Percentiles rank a stretch among this genome's conserved stretches.
Conservation (phyloP, 148 eudicot species). For the Heliamphora exappendiculata region DNA sequence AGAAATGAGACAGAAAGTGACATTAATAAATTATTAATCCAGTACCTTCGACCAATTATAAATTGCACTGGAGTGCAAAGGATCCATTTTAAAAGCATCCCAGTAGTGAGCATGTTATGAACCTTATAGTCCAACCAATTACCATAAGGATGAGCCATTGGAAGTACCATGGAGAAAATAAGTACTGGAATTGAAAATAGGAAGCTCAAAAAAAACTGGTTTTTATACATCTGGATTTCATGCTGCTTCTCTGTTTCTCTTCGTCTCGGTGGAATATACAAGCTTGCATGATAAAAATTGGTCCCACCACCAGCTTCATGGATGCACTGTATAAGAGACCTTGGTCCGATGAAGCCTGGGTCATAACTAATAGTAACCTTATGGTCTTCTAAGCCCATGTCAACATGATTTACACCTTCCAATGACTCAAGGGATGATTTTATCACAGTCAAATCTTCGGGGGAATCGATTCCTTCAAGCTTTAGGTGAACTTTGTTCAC, state of each 20-base stretch:
- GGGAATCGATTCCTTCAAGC: slow-evolving; percentile 52
- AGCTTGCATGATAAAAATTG: slow-evolving; percentile 48
- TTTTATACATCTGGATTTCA: slow-evolving; percentile 50
- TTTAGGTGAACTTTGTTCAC: slow-evolving; percentile 61
- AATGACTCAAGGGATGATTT: slow-evolving; percentile 50
- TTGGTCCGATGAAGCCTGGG: slow-evolving; percentile 71
- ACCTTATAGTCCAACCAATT: slow-evolving; percentile 80
- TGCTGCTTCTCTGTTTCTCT: slow-evolving; percentile 55
- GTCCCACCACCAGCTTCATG: slow-evolving; percentile 47
- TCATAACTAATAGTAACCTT: slow-evolving; percentile 59
- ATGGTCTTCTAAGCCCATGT: slow-evolving; percentile 49
- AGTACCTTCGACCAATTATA: slow-evolving; percentile 77
- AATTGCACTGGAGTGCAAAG: slow-evolving; percentile 91
- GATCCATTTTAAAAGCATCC: slow-evolving; percentile 78
- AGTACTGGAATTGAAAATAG: slow-evolving; percentile 77
- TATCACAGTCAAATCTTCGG: slow-evolving; percentile 43
- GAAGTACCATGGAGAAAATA: slow-evolving; percentile 80
- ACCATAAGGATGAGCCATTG: slow-evolving; percentile 83
- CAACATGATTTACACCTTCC: slow-evolving; percentile 68
- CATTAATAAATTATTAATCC: slow-evolving; percentile 4
- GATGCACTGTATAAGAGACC: slow-evolving; percentile 67
- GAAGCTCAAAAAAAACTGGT: slow-evolving; percentile 81
- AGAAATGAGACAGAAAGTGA: neutral
- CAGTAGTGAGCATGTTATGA: slow-evolving; percentile 69
- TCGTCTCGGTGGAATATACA: slow-evolving; percentile 60